Evolutionary conservation across 139 green algal genomes (phyloP), one percentile per base, ranked within the genome.

Genomic region (Chlamydomonas sp.): DNA sequence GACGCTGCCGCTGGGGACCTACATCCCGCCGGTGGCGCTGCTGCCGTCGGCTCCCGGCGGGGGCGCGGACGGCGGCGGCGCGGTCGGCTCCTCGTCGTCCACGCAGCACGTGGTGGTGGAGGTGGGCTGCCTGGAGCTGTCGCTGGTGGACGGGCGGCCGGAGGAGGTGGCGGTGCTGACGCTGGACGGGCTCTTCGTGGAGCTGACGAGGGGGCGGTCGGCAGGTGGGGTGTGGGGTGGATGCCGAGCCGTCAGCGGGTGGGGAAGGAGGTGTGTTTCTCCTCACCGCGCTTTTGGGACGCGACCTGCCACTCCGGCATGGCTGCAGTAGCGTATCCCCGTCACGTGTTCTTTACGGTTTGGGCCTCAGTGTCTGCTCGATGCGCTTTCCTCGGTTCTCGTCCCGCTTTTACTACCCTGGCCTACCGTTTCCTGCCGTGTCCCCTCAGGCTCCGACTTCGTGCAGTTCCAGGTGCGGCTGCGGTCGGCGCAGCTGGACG

Each of bases 131-230:
- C 69, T 96, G 62, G 93, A 97, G 63, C 67, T 98, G 12, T 97
- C 93, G 69, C 17, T 98, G 17, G 93, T 98, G 31, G 96, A 98
- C 89, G 83, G 93, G 20, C 75, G 80, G 71, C 94, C 96, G 0
- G 89, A 95, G 81, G 96, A 98, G 95, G 86, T 98, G 83, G 80
- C 96, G 76, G 85, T 96, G 63, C 79, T 96, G 49, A 92, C 77
- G 1, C 12, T 95, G 64, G 85, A 94, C 17, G 93, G 92, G 0
- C 80, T 96, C 31, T 61, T 14, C 0, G 63, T 93, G 58, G 90
- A 95, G 75, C 49, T 78, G 57, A 78, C 15, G 74, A 87, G 17
- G 83, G 82, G 12, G 57, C 64, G 16, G 59, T 57, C 67, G 15
- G 80, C 80, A 57, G 80, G 80, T 78, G 68, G 14, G 77, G 9